These are phyloP conservation scores for Xylaria scruposa DNA, from an alignment of 495 filamentous ascomycete species.

Conservation along the genomic window DNA sequence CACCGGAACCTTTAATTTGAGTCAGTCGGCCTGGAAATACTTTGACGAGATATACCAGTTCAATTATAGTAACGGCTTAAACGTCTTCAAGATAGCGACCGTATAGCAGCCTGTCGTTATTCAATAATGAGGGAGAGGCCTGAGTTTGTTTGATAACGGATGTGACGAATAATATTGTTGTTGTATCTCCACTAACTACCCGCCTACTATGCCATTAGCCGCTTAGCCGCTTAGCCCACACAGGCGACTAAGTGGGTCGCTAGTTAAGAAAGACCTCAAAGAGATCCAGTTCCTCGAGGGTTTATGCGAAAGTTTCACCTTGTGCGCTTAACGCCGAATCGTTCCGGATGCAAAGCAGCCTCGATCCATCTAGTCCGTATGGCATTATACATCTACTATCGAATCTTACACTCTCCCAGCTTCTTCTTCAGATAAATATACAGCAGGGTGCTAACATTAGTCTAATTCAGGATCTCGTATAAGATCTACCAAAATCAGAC, in stretches of 20 bases:
- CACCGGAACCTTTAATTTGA: not conserved
- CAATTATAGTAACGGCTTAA: no score
- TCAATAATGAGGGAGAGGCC: not conserved
- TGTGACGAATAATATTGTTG: no score
- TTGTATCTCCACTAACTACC: no score
- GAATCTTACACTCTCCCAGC: slow-evolving; percentile 12
- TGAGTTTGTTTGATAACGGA: not conserved
- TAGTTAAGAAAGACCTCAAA: no score
- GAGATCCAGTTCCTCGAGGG: no score
- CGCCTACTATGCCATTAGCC: no score
- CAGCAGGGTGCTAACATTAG: not conserved
- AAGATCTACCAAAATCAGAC: not conserved
- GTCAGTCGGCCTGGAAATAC: no score
- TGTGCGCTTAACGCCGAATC: no score
- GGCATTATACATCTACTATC: not conserved
- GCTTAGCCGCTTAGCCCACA: no score
- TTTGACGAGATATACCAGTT: not conserved
- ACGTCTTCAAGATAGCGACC: not conserved
- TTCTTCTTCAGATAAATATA: not conserved
- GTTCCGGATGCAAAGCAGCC: no score
- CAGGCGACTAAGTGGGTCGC: no score
- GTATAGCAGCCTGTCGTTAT: not conserved
- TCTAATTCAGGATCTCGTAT: not conserved
- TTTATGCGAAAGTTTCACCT: no score
- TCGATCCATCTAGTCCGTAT: not conserved